phyloP scores from a whole-genome alignment of 768 basidiomycete genomes.

The Mycena galopus region DNA sequence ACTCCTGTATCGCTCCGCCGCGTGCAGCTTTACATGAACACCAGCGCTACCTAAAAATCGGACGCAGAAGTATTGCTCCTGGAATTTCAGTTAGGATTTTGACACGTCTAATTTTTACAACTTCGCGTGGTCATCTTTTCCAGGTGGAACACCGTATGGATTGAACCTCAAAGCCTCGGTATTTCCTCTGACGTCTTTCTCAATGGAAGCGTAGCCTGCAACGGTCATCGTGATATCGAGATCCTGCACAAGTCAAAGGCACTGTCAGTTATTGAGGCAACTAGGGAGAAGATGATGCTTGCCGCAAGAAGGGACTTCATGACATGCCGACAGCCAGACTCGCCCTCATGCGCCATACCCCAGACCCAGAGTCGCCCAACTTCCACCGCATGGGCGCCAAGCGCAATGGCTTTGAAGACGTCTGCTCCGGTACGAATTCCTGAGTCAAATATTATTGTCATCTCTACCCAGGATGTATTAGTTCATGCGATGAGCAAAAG shows the following conservation, averaged over 20 bases:
- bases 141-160: slow-evolving; percentile 48
- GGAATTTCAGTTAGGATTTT: no score
- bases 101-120: slow-evolving; percentile 36
- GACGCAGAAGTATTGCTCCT: slow-evolving; percentile 21
- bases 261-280: background rate
- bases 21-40: slow-evolving; percentile 19
- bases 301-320: slow-evolving; percentile 64
- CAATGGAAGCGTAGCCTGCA: slow-evolving; percentile 52
- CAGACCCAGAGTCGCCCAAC: slow-evolving; percentile 64
- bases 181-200: slow-evolving; percentile 47
- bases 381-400: slow-evolving; percentile 66
- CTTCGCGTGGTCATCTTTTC: slow-evolving; percentile 47
- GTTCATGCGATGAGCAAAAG: background rate
- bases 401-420: slow-evolving; percentile 68
- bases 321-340: slow-evolving; percentile 66
- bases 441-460: slow-evolving; percentile 68
- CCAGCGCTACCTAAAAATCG: slow-evolving; percentile 5
- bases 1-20: slow-evolving; percentile 16
- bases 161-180: slow-evolving; percentile 50
- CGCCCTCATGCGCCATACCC: slow-evolving; percentile 67
- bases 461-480: slow-evolving; percentile 44
- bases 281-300: background rate
- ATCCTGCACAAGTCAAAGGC: slow-evolving; percentile 40
- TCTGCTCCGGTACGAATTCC: slow-evolving; percentile 65
- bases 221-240: slow-evolving; percentile 61